Base-by-base conservation (phyloP, 768 basidiomycete species). In the Lactarius hengduanensis region DNA sequence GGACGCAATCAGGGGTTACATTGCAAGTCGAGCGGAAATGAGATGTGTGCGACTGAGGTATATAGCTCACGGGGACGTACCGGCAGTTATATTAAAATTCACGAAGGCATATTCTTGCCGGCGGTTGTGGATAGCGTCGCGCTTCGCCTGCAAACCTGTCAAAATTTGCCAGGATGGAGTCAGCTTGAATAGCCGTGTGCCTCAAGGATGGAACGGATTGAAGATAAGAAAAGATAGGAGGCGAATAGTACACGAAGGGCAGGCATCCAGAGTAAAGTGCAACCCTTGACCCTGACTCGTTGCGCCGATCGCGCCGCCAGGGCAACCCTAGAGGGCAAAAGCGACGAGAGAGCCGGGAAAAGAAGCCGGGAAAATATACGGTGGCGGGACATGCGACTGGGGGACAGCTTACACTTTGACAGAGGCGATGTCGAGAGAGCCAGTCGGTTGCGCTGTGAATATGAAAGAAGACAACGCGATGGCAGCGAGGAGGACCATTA, bases 101-200 rank as follows among this genome's bases (percentile, higher is more conserved):
- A 92, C 83, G 73, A 91, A 89, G 1, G 89, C 89, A 64, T 88
- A 81, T 70, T 96, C 93, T 72, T 91, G 87, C 71, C 88, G 82
- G 68, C 80, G 82, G 70, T n/a, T 78, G 82, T 5, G 82, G 78
- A 75, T 86, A 86, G 57, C 85, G 81, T 65, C 84, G 68, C 34
- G 69, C 41, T 16, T 70, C 66, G 43, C 65, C 63, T 57, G 64
- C 47, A 50, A 72, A 72, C 36, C 70, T 74, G 26, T 63, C 32
- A 34, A 28, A 16, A 47, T 38, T 56, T 7, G 26, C 11, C 43
- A 32, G 57, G 40, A 34, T 54, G 53, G 11, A 3, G 34, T 63
- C 62, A 67, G 54, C 34, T 43, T 32, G 57, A 32, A 34, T n/a
- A 22, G 38, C 30, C 10, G n/a, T 43, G 41, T 10, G 65, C 16